Conservation (phyloP, 768 basidiomycete genomes). For the Boletus subcaerulescens region DNA sequence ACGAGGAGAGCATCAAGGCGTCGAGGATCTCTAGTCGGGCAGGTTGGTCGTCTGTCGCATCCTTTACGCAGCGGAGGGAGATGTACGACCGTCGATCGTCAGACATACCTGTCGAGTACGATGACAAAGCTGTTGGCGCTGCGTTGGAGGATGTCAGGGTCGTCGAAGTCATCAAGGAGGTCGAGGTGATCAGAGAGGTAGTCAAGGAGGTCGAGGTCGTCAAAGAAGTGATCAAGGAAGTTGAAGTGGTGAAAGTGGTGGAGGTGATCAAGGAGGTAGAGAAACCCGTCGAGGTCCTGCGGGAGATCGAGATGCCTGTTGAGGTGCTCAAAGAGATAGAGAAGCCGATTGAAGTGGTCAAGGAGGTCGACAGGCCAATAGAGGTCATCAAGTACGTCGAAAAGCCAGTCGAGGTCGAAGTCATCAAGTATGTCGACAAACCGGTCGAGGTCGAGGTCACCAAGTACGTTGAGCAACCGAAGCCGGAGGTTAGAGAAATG, state of each 20-base stretch:
- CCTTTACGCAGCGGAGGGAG: conserved; percentile 16
- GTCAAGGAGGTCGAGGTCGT: conserved; percentile 27
- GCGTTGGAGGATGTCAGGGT: conserved; percentile 29
- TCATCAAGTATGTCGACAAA: conserved; percentile 30
- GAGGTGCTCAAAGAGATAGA: conserved; percentile 27
- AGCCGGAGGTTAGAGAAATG: conserved; percentile 68
- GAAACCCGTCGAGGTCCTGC: conserved; percentile 16
- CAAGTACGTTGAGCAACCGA: conserved; percentile 39
- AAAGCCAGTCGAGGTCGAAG: conserved; percentile 25
- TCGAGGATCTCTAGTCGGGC: conserved; percentile 43
- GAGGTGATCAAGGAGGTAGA: conserved; percentile 28
- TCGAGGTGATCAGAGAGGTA: conserved; percentile 30
- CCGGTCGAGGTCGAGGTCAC: conserved; percentile 32
- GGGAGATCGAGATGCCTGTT: conserved; percentile 20
- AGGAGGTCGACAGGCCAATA: conserved; percentile 29
- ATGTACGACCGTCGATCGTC: conserved; percentile 4
- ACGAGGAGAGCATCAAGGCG: conserved; percentile 74
- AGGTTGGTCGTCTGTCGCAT: conserved; percentile 24
- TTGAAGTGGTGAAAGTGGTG: conserved; percentile 35
- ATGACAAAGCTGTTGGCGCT: conserved; percentile 42
- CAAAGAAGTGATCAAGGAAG: conserved; percentile 31
- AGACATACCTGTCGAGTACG: conserved; percentile 42
- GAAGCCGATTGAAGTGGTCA: conserved; percentile 21
- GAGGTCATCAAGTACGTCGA: conserved; percentile 36
- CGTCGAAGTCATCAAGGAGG: conserved; percentile 31